These are phyloP conservation scores for Blumeriella jaapii DNA, from an alignment of 2,329 filamentous ascomycete genomes.

Conservation along the genomic window DNA sequence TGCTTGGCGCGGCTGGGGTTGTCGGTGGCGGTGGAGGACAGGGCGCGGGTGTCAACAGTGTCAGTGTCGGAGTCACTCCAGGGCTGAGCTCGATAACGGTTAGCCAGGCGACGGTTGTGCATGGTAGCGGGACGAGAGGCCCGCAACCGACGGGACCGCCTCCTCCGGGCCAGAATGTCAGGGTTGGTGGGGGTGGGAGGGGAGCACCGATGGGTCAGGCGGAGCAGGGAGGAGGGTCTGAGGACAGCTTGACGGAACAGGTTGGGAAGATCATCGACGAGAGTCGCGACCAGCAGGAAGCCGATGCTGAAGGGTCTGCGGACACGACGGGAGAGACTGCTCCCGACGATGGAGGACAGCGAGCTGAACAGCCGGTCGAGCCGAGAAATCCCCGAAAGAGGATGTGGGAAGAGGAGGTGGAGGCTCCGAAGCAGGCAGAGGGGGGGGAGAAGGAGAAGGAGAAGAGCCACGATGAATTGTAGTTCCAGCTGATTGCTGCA, in stretches of 20 bases:
- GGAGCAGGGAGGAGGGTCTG: slow-evolving; percentile 11
- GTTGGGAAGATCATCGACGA: slow-evolving; percentile 43
- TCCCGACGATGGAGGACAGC: slow-evolving; percentile 25
- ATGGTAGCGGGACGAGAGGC: slow-evolving; percentile 17
- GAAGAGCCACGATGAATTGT: slow-evolving; percentile 25
- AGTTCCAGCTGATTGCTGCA: too few relatives aligned
- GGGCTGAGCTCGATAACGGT: slow-evolving; percentile 13
- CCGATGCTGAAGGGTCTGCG: slow-evolving; percentile 27
- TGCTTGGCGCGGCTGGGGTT: slow-evolving; percentile 43
- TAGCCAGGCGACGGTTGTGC: slow-evolving; percentile 10
- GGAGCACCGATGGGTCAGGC: slow-evolving; percentile 16
- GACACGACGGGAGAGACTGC: too few relatives aligned
- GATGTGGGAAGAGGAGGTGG: slow-evolving; percentile 43
- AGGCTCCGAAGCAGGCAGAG: slow-evolving; percentile 24
- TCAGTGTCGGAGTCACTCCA: slow-evolving; percentile 11
- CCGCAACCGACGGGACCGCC: slow-evolving; percentile 8
- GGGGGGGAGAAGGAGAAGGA: slow-evolving; percentile 8
- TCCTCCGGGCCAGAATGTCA: slow-evolving; percentile 33
- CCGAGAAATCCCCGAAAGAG: slow-evolving; percentile 47
- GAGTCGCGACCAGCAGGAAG: slow-evolving; percentile 22
- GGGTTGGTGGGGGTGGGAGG: slow-evolving; percentile 32
- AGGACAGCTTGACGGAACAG: slow-evolving; percentile 36
- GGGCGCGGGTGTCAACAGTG: too few relatives aligned
- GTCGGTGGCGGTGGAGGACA: slow-evolving; percentile 22
- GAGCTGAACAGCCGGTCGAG: slow-evolving; percentile 19